Evolutionary conservation across 331 rosid genomes (phyloP).

Genomic region (Spiraea crenata): DNA sequence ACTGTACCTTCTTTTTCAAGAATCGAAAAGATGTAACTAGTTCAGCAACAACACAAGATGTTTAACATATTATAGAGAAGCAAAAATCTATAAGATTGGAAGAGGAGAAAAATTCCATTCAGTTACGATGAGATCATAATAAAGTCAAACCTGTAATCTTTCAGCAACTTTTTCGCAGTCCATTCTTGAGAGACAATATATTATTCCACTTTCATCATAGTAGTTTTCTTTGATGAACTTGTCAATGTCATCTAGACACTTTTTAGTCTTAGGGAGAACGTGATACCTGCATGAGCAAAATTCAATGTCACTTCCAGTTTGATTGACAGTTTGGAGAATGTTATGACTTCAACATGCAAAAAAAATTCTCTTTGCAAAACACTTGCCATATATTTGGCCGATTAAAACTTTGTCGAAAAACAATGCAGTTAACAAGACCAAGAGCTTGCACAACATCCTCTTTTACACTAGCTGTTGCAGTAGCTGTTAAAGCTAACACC

Average conservation of each 20-base stretch:
- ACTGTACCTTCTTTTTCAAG: neutral
- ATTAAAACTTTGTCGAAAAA: conserved; percentile 97
- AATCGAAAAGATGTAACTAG: neutral
- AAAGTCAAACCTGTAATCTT: conserved; percentile 72
- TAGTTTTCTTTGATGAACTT: conserved; percentile 81
- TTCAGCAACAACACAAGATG: neutral
- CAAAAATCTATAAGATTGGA: neutral
- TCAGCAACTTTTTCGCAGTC: conserved; percentile 97
- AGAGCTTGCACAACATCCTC: conserved; percentile 99
- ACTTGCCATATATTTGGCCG: conserved; percentile 84
- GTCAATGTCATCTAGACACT: conserved; percentile 88
- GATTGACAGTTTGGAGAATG: neutral
- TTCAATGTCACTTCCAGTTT: conserved; percentile 2
- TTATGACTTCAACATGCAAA: conserved; percentile 17
- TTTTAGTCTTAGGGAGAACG: conserved; percentile 82
- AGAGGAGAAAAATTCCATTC: conserved; percentile 12
- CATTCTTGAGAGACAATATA: conserved; percentile 96
- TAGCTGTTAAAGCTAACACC: conserved; percentile 94
- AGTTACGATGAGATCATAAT: conserved; percentile 12
- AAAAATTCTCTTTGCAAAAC: conserved; percentile 23
- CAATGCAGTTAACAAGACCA: conserved; percentile 82
- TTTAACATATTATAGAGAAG: neutral
- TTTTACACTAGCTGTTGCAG: conserved; percentile 98
- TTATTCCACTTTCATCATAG: conserved; percentile 89
- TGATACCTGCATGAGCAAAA: conserved; percentile 65